Percentiles rank a stretch among this genome's conserved stretches.
Conservation (phyloP, 2,329 filamentous ascomycete genomes). For the Colletotrichum orchidophilum region DNA sequence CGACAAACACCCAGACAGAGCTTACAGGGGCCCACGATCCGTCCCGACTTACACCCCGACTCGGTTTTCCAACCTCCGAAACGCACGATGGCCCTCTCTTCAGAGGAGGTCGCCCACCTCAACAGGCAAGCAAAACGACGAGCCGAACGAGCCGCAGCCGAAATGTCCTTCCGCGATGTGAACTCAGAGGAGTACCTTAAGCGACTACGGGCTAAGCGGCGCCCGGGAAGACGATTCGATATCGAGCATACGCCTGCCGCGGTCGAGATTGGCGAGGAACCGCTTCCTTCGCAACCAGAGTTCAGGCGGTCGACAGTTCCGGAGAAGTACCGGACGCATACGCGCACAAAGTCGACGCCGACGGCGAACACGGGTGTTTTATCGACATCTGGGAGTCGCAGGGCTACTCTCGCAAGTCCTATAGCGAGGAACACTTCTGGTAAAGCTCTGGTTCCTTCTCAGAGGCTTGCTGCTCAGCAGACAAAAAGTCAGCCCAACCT, state of each 20-base stretch:
- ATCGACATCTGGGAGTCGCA: neutral
- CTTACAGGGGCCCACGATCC: neutral
- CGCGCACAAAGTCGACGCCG: neutral
- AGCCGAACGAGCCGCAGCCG: constrained; percentile 26
- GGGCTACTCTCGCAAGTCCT: neutral
- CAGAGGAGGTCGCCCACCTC: constrained; percentile 16
- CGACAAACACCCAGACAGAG: no score
- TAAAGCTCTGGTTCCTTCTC: neutral
- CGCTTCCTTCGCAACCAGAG: neutral
- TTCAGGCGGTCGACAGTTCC: neutral
- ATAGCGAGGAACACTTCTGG: neutral
- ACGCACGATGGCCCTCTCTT: constrained; percentile 7
- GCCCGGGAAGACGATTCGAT: constrained; percentile 17
- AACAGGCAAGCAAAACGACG: constrained; percentile 24
- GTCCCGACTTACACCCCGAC: neutral
- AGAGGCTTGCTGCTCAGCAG: neutral
- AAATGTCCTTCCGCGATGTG: constrained; percentile 24
- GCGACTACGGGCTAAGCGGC: constrained; percentile 16
- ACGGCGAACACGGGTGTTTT: neutral
- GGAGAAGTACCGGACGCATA: neutral
- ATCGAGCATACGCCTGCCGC: constrained; percentile 16
- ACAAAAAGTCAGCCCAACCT: constrained; percentile 1
- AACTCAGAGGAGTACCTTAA: constrained; percentile 27
- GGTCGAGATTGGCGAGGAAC: constrained; percentile 21
- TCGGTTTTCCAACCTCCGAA: neutral